Conservation (phyloP, 345 rosid genomes). For the Ricinus communis region DNA sequence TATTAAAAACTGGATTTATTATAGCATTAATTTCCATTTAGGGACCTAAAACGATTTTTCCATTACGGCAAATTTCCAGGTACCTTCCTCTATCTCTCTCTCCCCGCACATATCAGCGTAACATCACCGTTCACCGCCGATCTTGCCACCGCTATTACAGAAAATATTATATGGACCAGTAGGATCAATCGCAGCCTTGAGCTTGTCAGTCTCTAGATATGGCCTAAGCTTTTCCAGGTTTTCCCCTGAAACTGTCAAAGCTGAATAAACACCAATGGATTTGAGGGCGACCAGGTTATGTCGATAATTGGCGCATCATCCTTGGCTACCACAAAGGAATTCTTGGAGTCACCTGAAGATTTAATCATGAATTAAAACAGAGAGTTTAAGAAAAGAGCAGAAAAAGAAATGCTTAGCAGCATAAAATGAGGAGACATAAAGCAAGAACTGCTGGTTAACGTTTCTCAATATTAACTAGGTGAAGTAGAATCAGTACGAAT, state of each 20-base stretch:
- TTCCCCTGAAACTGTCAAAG: slow-evolving; percentile 43
- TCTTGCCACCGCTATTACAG: too few species aligned
- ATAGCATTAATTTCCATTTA: too few species aligned
- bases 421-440: neutral
- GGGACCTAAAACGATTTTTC: too few species aligned
- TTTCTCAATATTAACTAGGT: neutral
- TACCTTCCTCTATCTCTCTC: too few species aligned
- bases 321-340: slow-evolving; percentile 43
- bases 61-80: too few species aligned
- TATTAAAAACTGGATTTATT: too few species aligned
- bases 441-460: neutral
- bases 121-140: too few species aligned
- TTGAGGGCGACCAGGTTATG: slow-evolving; percentile 53
- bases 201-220: slow-evolving; percentile 26
- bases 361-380: neutral
- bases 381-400: too few species aligned
- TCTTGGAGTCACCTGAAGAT: slow-evolving; percentile 41
- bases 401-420: too few species aligned
- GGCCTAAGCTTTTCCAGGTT: slow-evolving; percentile 35
- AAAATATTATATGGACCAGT: slow-evolving; percentile 39
- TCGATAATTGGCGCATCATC: slow-evolving; percentile 42
- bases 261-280: slow-evolving; percentile 42
- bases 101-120: too few species aligned
- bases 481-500: slow-evolving; percentile 24
- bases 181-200: slow-evolving; percentile 45